These are phyloP conservation scores for Penicillium vulpinum DNA, from an alignment of 2,329 filamentous ascomycete species.

Conservation along the genomic window DNA sequence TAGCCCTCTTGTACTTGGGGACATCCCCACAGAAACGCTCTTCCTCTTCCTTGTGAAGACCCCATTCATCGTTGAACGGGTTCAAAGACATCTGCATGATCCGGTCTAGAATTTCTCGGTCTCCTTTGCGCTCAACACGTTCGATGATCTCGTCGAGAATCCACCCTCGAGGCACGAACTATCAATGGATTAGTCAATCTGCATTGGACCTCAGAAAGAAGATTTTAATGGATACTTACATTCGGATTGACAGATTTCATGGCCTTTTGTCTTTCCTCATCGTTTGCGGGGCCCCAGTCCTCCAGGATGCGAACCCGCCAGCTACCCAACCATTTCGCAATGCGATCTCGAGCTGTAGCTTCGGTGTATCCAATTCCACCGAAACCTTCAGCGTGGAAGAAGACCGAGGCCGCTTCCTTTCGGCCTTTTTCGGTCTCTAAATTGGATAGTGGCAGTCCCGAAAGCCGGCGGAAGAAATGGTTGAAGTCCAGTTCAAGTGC, in stretches of 20 bases:
- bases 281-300: conserved; percentile 68
- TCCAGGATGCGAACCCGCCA: conserved; percentile 73
- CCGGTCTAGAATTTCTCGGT: conserved; percentile 73
- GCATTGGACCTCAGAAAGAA: neutral
- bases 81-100: conserved; percentile 80
- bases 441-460: conserved; percentile 61
- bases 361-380: conserved; percentile 60
- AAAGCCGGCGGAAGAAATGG: conserved; percentile 84
- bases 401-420: conserved; percentile 65
- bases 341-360: conserved; percentile 62
- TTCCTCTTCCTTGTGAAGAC: conserved; percentile 70
- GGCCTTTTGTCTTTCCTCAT: conserved; percentile 63
- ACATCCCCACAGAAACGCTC: conserved; percentile 82
- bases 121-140: conserved; percentile 78
- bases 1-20: conserved; percentile 70
- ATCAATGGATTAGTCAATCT: conserved; percentile 1
- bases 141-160: conserved; percentile 90
- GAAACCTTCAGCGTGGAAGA: conserved; percentile 77
- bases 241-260: conserved; percentile 93
- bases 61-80: conserved; percentile 74
- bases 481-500: conserved; percentile 86
- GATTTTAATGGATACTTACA: conserved; percentile 33
- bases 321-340: conserved; percentile 77
- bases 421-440: conserved; percentile 65
- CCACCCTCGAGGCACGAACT: conserved; percentile 87